Evolutionary conservation across 2,329 filamentous ascomycete genomes (phyloP), one percentile per base, ranked within the genome.

Genomic region (Colletotrichum aenigma): DNA sequence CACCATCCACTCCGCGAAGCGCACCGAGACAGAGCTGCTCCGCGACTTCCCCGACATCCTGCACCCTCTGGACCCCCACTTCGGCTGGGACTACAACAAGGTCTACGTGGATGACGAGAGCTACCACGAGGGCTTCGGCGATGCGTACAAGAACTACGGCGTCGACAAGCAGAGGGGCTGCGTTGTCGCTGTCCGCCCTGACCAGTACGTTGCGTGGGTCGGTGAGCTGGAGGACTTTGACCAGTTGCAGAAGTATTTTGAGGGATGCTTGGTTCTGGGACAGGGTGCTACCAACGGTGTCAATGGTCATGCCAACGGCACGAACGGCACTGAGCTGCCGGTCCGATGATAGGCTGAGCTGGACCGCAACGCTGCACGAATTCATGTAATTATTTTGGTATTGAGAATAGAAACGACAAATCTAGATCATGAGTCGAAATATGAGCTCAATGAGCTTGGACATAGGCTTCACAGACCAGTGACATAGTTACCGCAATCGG

Each of bases 101-200:
- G 85, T 92, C 1, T 91, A 88, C 80, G 89, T 87, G 1, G 91
- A 93, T 76, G 89, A 88, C 56, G 80, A 85, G 56, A 87, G 85
- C 48, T 89, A 91, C 80, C 87, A 91, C 76, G 88, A 91, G 79
- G 88, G 88, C 0, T 83, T 88, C 69, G 89, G 88, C 0, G 78
- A 86, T 10, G 86, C 87, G 0, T 91, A 94, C 79, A 84, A 88
- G 71, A 87, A 87, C 5, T 93, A 92, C 73, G 93, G 92, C 0
- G 85, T 95, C 3, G 87, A 91, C 77, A 81, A 78, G 21, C 84
- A 88, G 69, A 82, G 83, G 24, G 93, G 93, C 0, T 91, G 90
- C 76, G 83, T 92, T 6, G 88, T 94, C 1, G 84, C 93, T 2
- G 85, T 92, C 3, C 83, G 94, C 65, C 94, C 93, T 4, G 94